phyloP scores from a whole-genome alignment of 2,329 filamentous ascomycete genomes.

The Grosmannia serpens region DNA sequence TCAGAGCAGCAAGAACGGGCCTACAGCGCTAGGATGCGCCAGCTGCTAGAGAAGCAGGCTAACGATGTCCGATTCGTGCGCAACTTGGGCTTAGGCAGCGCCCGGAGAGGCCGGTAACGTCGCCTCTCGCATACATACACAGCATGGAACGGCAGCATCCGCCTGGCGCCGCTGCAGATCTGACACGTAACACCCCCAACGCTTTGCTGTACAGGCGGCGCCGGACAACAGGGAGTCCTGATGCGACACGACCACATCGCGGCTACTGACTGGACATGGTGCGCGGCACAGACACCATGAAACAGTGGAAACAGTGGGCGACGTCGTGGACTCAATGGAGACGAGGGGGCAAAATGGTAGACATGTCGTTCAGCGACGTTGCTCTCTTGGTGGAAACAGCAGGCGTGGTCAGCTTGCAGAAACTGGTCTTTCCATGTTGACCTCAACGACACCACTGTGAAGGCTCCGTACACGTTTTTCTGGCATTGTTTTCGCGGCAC shows the following conservation, averaged over 20 bases:
- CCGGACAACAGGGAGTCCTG: too few relatives aligned
- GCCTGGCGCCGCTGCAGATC: background rate
- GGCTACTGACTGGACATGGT: too few relatives aligned
- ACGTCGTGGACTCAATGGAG: too few relatives aligned
- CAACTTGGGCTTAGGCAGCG: constrained; percentile 41
- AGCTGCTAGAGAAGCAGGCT: constrained; percentile 64
- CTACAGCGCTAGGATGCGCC: constrained; percentile 62
- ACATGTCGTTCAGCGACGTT: background rate
- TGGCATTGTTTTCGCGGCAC: too few relatives aligned
- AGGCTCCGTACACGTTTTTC: background rate
- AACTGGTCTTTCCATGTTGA: too few relatives aligned
- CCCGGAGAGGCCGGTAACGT: background rate
- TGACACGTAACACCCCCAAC: too few relatives aligned
- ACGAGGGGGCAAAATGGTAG: background rate
- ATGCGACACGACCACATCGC: too few relatives aligned
- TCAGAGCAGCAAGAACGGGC: constrained; percentile 42
- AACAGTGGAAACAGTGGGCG: too few relatives aligned
- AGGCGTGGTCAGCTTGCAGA: too few relatives aligned
- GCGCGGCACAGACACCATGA: too few relatives aligned
- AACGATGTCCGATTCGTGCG: constrained; percentile 67
- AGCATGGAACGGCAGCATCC: background rate
- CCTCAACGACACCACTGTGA: background rate
- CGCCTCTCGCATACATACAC: too few relatives aligned
- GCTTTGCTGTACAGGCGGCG: too few relatives aligned
- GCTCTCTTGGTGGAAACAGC: background rate